Evolutionary conservation across 2,329 filamentous ascomycete species (phyloP), one percentile per base, ranked within the genome.

Genomic region (Septoria petroselini): DNA sequence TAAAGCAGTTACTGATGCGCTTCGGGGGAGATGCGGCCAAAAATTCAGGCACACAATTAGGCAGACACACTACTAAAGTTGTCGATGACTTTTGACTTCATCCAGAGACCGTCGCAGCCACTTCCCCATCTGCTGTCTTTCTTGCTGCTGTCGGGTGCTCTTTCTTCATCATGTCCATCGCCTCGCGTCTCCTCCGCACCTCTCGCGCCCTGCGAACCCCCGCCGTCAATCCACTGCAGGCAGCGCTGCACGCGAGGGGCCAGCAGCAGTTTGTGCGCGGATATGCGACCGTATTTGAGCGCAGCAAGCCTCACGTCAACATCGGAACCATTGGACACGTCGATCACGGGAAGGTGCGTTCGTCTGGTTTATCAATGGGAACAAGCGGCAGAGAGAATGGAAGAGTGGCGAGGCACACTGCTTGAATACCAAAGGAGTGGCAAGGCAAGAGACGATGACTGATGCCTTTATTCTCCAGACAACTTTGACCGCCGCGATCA

Each of bases 321-420:
- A 93, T 98, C 68, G 93, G 93, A 72, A 98, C 93, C 64, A 98
- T 98, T 76, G 93, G 93, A 65, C 93, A 98, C 79, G 93, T 98
- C 75, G 93, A 98, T 82, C 91, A 98, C 77, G 91, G 91, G 78
- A 98, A 98, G 87, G 91, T 95, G 76, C 59, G 68, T 27, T 43
- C n/a, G n/a, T n/a, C n/a, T n/a, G n/a, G n/a, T n/a, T n/a, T n/a
- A n/a, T n/a, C n/a, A n/a, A n/a, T n/a, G n/a, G n/a, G n/a, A n/a
- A n/a, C n/a, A 19, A 31, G 17, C 25, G 11, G 12, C 17, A 33
- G 12, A 35, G 15, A 35, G 19, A 21, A 51, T 35, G 29, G 19
- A 25, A 41, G 8, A 12, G 25, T 23, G 25, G 38, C 3, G 15
- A 6, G 18, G n/a, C n/a, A n/a, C n/a, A n/a, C n/a, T 45, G 33